phyloP scores from a whole-genome alignment of 495 filamentous ascomycete genomes.

The Talaromyces proteolyticus region DNA sequence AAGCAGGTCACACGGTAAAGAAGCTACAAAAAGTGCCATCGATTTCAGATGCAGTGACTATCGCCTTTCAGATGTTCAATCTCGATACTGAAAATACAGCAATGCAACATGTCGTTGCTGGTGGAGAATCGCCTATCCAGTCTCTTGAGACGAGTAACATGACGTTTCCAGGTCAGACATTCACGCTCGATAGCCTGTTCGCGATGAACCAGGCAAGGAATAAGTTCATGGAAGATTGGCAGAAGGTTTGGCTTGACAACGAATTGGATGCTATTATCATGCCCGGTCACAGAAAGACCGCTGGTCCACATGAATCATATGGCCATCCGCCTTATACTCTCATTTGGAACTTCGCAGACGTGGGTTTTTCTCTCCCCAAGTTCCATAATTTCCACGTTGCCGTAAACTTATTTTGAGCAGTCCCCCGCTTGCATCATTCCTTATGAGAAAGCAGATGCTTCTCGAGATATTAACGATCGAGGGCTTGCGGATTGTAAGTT shows the following conservation, averaged over 20 bases:
- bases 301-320: conserved; percentile 12
- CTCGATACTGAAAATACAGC: conserved; percentile 14
- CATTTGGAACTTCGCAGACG: conserved; percentile 13
- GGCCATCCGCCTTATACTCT: conserved; percentile 12
- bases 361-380: conserved; percentile 5
- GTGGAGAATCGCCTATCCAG: conserved; percentile 17
- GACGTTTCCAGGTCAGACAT: not conserved
- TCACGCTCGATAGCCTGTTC: conserved; percentile 11
- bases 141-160: conserved; percentile 9
- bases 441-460: conserved; percentile 10
- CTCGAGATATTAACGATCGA: conserved; percentile 9
- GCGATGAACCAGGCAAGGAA: conserved; percentile 5
- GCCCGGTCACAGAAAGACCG: conserved; percentile 8
- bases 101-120: conserved; percentile 13
- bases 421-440: conserved; percentile 15
- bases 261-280: conserved; percentile 12
- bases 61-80: conserved; percentile 15
- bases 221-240: conserved; percentile 11
- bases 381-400: not conserved
- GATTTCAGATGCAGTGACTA: conserved; percentile 6
- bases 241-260: conserved; percentile 4
- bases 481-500: conserved; percentile 15
- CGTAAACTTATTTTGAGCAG: conserved; percentile 2
- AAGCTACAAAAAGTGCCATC: not conserved
- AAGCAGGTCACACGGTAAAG: conserved; percentile 5